Evolutionary conservation across 345 rosid species (phyloP).

Genomic region (Turnera subulata): DNA sequence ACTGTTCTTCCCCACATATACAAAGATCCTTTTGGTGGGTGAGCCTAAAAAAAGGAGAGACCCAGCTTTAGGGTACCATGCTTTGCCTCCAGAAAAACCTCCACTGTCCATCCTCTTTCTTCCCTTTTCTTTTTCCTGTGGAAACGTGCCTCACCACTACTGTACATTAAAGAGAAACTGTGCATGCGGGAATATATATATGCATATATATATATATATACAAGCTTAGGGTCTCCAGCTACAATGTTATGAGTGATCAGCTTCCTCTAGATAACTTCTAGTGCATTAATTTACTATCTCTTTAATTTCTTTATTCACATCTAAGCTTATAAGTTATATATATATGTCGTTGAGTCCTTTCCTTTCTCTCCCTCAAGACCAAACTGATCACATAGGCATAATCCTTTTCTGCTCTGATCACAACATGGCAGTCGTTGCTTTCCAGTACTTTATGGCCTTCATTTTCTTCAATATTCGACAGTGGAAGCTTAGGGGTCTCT

Average conservation of each 20-base stretch:
- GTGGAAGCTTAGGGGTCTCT: background rate
- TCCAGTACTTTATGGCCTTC: slow-evolving; percentile 4
- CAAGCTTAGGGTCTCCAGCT: background rate
- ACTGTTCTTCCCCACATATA: too few species aligned
- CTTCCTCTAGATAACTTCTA: background rate
- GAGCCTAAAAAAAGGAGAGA: background rate
- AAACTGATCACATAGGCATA: too few species aligned
- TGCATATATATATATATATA: background rate
- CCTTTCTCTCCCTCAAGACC: background rate
- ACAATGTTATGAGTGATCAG: background rate
- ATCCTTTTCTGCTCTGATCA: background rate
- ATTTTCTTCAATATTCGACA: background rate
- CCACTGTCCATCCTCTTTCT: slow-evolving; percentile 2
- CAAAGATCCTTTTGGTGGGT: slow-evolving; percentile 2
- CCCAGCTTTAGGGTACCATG: slow-evolving; percentile 37
- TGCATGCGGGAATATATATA: slow-evolving; percentile 38
- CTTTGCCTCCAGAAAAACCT: slow-evolving; percentile 18
- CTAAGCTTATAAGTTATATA: too few species aligned
- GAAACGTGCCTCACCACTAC: slow-evolving; percentile 24
- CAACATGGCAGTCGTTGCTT: slow-evolving; percentile 8
- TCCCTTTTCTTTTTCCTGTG: slow-evolving; percentile 14
- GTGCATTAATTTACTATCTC: background rate
- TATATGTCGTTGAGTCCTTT: background rate
- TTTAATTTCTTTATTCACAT: too few species aligned
- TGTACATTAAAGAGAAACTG: slow-evolving; percentile 10